phyloP scores from a whole-genome alignment of 1,139 yeast species.

The Sugiyamaella sp. region DNA sequence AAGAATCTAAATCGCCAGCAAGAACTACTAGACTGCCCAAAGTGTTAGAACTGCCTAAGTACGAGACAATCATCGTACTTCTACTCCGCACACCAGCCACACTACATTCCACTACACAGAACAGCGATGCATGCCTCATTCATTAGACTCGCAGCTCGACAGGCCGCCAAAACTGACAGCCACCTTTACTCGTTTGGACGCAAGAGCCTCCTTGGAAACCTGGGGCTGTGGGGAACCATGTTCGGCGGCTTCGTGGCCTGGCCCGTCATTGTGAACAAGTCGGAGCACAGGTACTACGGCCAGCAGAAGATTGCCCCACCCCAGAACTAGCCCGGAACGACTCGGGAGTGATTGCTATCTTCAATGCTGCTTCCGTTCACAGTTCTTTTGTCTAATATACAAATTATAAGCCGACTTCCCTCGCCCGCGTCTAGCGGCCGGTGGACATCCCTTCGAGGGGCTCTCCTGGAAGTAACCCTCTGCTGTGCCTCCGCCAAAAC shows the following conservation, averaged over 20 bases:
- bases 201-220: slow-evolving; percentile 13
- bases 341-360: neutral
- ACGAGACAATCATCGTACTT: neutral
- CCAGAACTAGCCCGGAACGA: too few species aligned
- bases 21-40: neutral
- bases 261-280: slow-evolving; percentile 15
- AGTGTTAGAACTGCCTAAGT: neutral
- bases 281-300: slow-evolving; percentile 12
- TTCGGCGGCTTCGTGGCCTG: slow-evolving; percentile 11
- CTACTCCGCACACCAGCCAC: neutral
- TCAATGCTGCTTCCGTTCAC: too few species aligned
- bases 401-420: too few species aligned
- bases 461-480: too few species aligned
- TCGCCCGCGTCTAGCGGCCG: too few species aligned
- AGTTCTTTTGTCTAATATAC: neutral
- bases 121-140: slow-evolving; percentile 15
- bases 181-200: slow-evolving; percentile 6
- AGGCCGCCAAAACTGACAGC: slow-evolving; percentile 4
- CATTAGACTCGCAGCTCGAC: slow-evolving; percentile 13
- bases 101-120: neutral
- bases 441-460: too few species aligned
- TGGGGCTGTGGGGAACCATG: slow-evolving; percentile 17
- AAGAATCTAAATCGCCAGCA: neutral
- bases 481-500: too few species aligned
- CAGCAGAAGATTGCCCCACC: slow-evolving; percentile 4